A percentile compares a stretch with the other conserved stretches of the same genome.
Evolutionary conservation across 352 stramenopile species (phyloP).

Genomic region (Albugo candida): DNA sequence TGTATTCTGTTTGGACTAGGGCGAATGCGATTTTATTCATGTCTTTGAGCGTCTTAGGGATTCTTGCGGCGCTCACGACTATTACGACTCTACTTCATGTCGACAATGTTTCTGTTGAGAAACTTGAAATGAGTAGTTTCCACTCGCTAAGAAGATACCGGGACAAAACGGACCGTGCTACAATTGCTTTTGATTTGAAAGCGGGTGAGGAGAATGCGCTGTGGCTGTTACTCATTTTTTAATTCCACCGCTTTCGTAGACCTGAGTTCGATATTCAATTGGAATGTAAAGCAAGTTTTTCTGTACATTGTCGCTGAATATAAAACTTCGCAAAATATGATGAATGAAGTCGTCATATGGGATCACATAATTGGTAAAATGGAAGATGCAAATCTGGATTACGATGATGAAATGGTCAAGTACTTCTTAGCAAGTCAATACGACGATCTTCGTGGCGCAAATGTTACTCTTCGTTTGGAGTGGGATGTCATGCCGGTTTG

Average conservation of each 20-base stretch:
- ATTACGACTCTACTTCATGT: slow-evolving; percentile 54
- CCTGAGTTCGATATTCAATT: slow-evolving; percentile 77
- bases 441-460: slow-evolving; percentile 50
- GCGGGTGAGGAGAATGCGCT: slow-evolving; percentile 17
- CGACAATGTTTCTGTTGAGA: slow-evolving; percentile 26
- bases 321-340: slow-evolving; percentile 28
- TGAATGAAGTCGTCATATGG: slow-evolving; percentile 75
- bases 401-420: slow-evolving; percentile 48
- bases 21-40: slow-evolving; percentile 68
- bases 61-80: slow-evolving; percentile 56
- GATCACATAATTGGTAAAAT: slow-evolving; percentile 65
- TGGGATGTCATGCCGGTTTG: slow-evolving; percentile 79
- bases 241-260: slow-evolving; percentile 12
- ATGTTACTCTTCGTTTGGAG: slow-evolving; percentile 63
- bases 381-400: slow-evolving; percentile 26
- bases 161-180: slow-evolving; percentile 58
- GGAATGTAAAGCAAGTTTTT: slow-evolving; percentile 81
- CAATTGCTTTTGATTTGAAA: slow-evolving; percentile 66
- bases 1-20: slow-evolving; percentile 77
- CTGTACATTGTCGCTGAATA: slow-evolving; percentile 78
- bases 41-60: slow-evolving; percentile 49
- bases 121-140: slow-evolving; percentile 39
- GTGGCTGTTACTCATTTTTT: background rate
- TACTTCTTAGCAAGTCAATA: slow-evolving; percentile 68
- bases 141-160: slow-evolving; percentile 72